A percentile compares a stretch with the other conserved stretches of the same genome.
Evolutionary conservation across 2,329 filamentous ascomycete genomes (phyloP).

Genomic region (Ascochyta viciae-villosae): DNA sequence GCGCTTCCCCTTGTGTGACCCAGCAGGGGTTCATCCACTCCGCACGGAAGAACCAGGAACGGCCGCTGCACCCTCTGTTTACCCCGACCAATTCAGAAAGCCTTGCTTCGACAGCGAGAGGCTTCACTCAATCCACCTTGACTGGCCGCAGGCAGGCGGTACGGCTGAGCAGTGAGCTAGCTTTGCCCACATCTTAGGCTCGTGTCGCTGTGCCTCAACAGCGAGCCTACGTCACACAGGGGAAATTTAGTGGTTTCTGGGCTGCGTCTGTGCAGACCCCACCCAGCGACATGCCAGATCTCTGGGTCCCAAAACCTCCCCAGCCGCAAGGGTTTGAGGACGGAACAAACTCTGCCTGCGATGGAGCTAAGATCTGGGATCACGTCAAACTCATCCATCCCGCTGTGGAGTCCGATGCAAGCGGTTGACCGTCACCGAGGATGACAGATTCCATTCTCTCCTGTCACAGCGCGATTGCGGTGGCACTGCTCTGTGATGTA

Average conservation of each 20-base stretch:
- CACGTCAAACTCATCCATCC: conserved; percentile 13
- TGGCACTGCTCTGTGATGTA: neutral
- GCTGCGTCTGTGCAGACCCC: neutral
- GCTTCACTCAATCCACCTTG: neutral
- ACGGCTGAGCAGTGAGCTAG: neutral
- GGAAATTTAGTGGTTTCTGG: neutral
- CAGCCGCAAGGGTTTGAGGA: conserved; percentile 2
- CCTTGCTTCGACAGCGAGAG: neutral
- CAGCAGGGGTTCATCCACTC: conserved; percentile 2
- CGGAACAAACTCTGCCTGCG: conserved; percentile 2
- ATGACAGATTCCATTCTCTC: neutral
- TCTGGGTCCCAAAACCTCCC: conserved; percentile 12
- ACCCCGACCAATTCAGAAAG: neutral
- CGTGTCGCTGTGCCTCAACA: neutral
- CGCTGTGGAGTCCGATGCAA: conserved; percentile 11
- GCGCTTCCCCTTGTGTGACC: conserved; percentile 1
- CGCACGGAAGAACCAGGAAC: neutral
- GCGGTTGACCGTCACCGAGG: neutral
- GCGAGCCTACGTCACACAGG: conserved; percentile 14
- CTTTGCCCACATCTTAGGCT: neutral
- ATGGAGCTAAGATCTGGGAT: conserved; percentile 16
- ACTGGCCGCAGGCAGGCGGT: neutral
- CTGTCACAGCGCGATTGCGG: neutral
- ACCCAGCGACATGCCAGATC: conserved; percentile 4
- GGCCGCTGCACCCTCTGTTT: neutral